A percentile compares a stretch with the other conserved stretches of the same genome.
Evolutionary conservation across 495 filamentous ascomycete genomes (phyloP).

Genomic region (Lepraria neglecta): DNA sequence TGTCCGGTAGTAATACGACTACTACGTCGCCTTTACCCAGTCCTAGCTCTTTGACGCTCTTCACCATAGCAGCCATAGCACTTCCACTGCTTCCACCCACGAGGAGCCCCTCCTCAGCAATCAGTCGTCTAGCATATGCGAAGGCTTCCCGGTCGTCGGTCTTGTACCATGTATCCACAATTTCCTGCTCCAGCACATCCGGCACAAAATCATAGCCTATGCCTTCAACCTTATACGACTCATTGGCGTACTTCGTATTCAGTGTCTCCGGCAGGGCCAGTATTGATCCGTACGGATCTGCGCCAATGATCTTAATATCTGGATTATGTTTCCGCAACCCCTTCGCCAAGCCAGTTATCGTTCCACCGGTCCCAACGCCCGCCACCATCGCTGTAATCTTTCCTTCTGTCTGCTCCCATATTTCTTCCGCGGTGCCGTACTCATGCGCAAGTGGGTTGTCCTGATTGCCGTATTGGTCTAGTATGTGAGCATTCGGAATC

Average conservation of each 20-base stretch:
- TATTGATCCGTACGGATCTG: constrained; percentile 85
- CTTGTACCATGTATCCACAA: constrained; percentile 96
- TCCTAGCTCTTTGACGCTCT: constrained; percentile 66
- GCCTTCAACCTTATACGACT: constrained; percentile 94
- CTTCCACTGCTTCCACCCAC: constrained; percentile 93
- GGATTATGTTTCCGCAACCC: constrained; percentile 83
- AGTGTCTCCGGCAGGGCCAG: constrained; percentile 71
- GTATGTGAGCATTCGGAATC: constrained; percentile 90
- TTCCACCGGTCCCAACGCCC: constrained; percentile 92
- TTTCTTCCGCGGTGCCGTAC: constrained; percentile 89
- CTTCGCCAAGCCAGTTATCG: constrained; percentile 81
- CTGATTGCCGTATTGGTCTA: constrained; percentile 90
- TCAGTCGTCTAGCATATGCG: constrained; percentile 76
- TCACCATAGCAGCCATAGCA: constrained; percentile 78
- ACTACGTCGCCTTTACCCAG: constrained; percentile 73
- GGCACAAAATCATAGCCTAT: constrained; percentile 99
- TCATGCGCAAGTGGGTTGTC: constrained; percentile 95
- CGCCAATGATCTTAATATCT: constrained; percentile 76
- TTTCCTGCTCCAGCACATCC: constrained; percentile 74
- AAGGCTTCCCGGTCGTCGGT: constrained; percentile 92
- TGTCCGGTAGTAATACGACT: constrained; percentile 88
- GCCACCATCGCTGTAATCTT: constrained; percentile 80
- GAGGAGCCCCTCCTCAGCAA: constrained; percentile 89
- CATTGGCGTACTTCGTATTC: constrained; percentile 72
- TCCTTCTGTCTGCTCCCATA: constrained; percentile 86